Evolutionary conservation across 805 yeast genomes (phyloP).

Genomic region (Yamadazyma nakazawae): DNA sequence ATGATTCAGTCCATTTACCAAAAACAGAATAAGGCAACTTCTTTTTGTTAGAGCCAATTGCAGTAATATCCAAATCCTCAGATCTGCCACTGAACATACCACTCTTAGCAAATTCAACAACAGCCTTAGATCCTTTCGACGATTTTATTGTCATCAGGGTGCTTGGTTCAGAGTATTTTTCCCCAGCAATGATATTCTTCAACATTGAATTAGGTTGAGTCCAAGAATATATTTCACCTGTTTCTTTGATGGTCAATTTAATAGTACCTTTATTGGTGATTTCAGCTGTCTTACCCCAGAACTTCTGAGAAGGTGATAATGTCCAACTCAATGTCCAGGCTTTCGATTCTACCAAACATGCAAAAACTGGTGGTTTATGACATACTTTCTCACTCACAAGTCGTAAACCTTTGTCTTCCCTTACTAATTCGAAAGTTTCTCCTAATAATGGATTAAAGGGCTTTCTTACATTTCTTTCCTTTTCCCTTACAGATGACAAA

Average conservation of each 20-base stretch:
- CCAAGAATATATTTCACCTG: conserved; percentile 80
- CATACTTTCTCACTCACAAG: conserved; percentile 79
- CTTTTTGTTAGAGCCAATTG: conserved; percentile 34
- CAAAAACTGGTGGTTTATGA: conserved; percentile 86
- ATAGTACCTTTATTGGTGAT: conserved; percentile 71
- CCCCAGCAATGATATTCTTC: conserved; percentile 91
- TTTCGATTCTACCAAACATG: conserved; percentile 68
- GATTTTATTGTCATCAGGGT: conserved; percentile 64
- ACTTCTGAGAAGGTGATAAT: conserved; percentile 78
- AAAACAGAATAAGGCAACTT: conserved; percentile 40
- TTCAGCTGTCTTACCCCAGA: conserved; percentile 94
- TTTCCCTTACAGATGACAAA: conserved; percentile 67
- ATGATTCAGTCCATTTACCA: conserved; percentile 84
- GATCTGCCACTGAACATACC: conserved; percentile 84
- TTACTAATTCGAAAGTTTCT: conserved; percentile 85
- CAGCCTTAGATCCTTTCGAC: conserved; percentile 65
- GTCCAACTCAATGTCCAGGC: conserved; percentile 67
- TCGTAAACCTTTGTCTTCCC: conserved; percentile 78
- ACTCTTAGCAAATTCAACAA: conserved; percentile 71
- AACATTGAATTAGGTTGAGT: conserved; percentile 76
- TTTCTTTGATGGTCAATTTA: conserved; percentile 50
- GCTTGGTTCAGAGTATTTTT: conserved; percentile 85
- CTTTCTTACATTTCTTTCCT: conserved; percentile 74
- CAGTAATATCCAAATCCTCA: conserved; percentile 56
- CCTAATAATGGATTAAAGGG: conserved; percentile 95